A percentile compares a stretch with the other conserved stretches of the same genome.
These are phyloP conservation scores for Nyssa sinensis DNA, from an alignment of 148 eudicot genomes.

Conservation along the genomic window DNA sequence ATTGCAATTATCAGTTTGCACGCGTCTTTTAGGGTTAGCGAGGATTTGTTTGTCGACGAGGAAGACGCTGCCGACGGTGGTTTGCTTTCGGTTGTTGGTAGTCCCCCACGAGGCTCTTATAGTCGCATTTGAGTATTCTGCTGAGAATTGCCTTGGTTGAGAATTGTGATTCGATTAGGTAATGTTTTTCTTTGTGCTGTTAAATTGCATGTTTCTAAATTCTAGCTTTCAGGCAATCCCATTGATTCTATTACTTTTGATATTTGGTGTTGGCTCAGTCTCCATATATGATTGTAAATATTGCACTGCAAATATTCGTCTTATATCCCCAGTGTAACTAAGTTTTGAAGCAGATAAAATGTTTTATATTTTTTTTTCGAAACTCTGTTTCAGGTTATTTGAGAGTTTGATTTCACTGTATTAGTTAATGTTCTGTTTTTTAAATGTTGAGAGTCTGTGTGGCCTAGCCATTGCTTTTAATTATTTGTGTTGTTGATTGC, in stretches of 20 bases:
- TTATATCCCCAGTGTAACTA: background rate
- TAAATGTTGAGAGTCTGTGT: background rate
- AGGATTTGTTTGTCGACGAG: constrained; percentile 46
- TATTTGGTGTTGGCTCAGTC: background rate
- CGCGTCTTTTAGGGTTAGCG: constrained; percentile 38
- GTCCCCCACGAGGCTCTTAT: constrained; percentile 19
- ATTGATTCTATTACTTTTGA: background rate
- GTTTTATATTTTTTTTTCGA: background rate
- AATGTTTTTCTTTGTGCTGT: too few species aligned
- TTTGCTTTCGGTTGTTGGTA: constrained; percentile 30
- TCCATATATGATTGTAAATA: background rate
- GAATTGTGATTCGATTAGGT: too few species aligned
- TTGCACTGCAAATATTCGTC: background rate
- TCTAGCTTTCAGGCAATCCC: background rate
- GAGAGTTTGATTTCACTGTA: background rate
- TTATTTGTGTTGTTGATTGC: background rate
- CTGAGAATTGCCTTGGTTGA: background rate
- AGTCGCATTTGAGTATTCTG: background rate
- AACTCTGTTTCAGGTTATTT: background rate
- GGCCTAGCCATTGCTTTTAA: background rate
- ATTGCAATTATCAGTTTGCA: constrained; percentile 26
- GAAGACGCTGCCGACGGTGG: constrained; percentile 32
- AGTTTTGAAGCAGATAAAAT: background rate
- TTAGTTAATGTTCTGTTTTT: background rate
- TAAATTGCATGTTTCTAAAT: background rate